A percentile compares a stretch with the other conserved stretches of the same genome.
Evolutionary conservation across 148 eudicot genomes (phyloP).

Genomic region (Vaccinium myrtillus): DNA sequence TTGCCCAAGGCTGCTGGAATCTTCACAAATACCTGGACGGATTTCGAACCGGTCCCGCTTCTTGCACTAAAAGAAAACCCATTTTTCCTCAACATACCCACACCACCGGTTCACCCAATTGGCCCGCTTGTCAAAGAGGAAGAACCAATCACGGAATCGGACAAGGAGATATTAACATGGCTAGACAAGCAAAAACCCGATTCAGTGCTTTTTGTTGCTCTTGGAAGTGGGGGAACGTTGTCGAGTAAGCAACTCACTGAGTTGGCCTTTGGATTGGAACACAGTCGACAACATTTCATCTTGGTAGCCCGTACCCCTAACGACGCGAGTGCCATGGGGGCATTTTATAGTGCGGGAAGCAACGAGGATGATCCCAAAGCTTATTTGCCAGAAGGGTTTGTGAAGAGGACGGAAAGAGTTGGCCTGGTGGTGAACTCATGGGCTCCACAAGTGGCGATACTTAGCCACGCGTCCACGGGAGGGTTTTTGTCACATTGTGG

Average conservation of each 20-base stretch:
- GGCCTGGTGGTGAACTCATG: slow-evolving; percentile 29
- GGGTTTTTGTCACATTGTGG: slow-evolving; percentile 29
- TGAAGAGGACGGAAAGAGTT: not conserved
- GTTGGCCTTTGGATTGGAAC: slow-evolving; percentile 33
- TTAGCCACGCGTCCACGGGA: slow-evolving; percentile 17
- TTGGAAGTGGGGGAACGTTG: slow-evolving; percentile 35
- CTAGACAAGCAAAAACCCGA: slow-evolving; percentile 24
- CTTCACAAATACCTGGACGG: slow-evolving; percentile 44
- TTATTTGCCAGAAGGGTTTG: slow-evolving; percentile 30
- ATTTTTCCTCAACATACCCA: slow-evolving; percentile 22
- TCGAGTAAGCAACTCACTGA: slow-evolving; percentile 31
- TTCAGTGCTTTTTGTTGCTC: slow-evolving; percentile 26
- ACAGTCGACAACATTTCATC: slow-evolving; percentile 32
- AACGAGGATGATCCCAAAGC: not conserved
- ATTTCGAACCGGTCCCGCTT: slow-evolving; percentile 36
- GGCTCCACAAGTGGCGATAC: slow-evolving; percentile 27
- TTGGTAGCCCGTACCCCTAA: slow-evolving; percentile 28
- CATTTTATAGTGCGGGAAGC: slow-evolving; percentile 7
- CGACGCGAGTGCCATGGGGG: slow-evolving; percentile 5
- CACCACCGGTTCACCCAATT: slow-evolving; percentile 34
- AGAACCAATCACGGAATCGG: slow-evolving; percentile 5
- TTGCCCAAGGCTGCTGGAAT: slow-evolving; percentile 34
- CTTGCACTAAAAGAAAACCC: slow-evolving; percentile 29
- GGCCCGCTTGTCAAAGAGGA: slow-evolving; percentile 35
- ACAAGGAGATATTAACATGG: slow-evolving; percentile 17